These are phyloP conservation scores for Camellia japonica DNA, from an alignment of 148 eudicot genomes.

Conservation along the genomic window DNA sequence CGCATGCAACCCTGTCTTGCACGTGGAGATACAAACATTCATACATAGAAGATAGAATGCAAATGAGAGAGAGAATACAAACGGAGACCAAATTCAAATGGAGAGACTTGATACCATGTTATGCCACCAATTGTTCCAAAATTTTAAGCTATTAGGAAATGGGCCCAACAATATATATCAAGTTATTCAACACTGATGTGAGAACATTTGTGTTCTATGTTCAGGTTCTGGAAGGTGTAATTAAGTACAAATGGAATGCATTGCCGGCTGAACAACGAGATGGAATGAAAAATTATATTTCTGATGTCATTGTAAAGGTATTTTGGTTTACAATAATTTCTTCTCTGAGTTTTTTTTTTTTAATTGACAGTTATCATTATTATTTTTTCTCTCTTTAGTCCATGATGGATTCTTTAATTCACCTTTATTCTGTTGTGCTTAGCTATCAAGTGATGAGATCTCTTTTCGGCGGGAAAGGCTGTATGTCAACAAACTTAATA, in stretches of 20 bases:
- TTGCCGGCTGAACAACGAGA: conserved; percentile 90
- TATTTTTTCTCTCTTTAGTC: background rate
- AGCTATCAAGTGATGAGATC: conserved; percentile 89
- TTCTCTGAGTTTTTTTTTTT: background rate
- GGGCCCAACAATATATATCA: too few species aligned
- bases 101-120: too few species aligned
- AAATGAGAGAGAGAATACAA: too few species aligned
- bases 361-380: background rate
- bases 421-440: background rate
- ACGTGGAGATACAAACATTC: too few species aligned
- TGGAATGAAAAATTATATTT: conserved; percentile 97
- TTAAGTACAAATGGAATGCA: conserved; percentile 97
- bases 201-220: background rate
- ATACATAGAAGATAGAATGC: too few species aligned
- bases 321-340: background rate
- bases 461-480: conserved; percentile 91
- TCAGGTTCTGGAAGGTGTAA: conserved; percentile 95
- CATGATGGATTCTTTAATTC: background rate
- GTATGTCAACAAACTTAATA: conserved; percentile 89
- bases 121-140: too few species aligned
- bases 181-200: background rate
- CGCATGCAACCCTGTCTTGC: too few species aligned
- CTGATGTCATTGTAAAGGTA: conserved; percentile 97
- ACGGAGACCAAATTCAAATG: too few species aligned
- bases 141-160: too few species aligned